Conservation (phyloP, 106 monocot species). For the Acorus gramineus region DNA sequence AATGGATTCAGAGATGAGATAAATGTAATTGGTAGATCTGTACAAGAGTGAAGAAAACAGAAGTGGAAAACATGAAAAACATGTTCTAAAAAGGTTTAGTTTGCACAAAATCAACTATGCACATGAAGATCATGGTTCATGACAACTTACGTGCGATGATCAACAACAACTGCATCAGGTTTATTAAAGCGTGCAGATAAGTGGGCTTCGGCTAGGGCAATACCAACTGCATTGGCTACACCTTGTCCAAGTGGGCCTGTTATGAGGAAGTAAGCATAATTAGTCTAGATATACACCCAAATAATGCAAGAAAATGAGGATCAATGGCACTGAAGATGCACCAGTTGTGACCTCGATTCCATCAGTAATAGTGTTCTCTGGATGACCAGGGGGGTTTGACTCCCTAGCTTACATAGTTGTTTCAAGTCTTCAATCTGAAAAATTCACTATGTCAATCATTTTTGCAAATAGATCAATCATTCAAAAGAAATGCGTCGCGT, state of each 20-base stretch:
- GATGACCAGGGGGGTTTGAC: constrained; percentile 16
- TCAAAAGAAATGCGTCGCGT: too few relatives aligned
- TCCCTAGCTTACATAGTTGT: constrained; percentile 16
- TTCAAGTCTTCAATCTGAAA: constrained; percentile 37
- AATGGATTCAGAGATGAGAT: too few relatives aligned
- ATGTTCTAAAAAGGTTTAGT: too few relatives aligned
- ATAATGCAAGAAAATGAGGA: background rate
- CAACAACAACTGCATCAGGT: constrained; percentile 17
- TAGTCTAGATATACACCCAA: background rate
- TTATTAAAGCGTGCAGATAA: constrained; percentile 36
- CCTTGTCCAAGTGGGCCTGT: constrained; percentile 33
- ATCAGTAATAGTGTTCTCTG: constrained; percentile 23
- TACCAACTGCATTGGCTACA: constrained; percentile 30
- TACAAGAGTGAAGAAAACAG: too few relatives aligned
- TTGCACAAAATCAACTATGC: too few relatives aligned
- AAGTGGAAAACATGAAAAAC: too few relatives aligned
- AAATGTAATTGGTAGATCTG: too few relatives aligned
- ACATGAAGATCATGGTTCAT: background rate
- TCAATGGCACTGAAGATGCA: background rate
- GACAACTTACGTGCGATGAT: constrained; percentile 25
- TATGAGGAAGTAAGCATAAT: background rate
- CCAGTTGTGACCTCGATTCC: constrained; percentile 30
- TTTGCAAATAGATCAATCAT: background rate
- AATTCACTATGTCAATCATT: background rate
- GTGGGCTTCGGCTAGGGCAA: constrained; percentile 33